A percentile compares a stretch with the other conserved stretches of the same genome.
phyloP scores from a whole-genome alignment of 2,329 filamentous ascomycete genomes.

The Domatiomyces catenatus region DNA sequence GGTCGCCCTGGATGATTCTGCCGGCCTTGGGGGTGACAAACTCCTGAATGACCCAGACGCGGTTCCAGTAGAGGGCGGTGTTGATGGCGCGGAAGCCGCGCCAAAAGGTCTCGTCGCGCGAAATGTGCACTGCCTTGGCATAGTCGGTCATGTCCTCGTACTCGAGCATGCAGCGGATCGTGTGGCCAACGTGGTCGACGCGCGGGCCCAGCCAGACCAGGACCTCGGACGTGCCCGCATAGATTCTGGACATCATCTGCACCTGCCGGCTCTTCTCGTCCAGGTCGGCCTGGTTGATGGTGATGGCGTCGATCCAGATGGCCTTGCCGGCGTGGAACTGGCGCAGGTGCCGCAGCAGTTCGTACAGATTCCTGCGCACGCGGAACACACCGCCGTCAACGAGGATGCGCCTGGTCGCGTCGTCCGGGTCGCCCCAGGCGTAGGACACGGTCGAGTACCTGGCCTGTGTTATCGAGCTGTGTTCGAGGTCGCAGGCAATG shows the following conservation, averaged over 20 bases:
- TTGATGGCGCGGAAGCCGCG: background rate
- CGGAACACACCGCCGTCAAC: conserved; percentile 2
- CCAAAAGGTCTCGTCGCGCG: background rate
- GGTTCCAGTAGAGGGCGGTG: background rate
- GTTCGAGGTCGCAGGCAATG: conserved; percentile 1
- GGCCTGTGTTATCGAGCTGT: background rate
- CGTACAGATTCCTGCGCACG: conserved; percentile 4
- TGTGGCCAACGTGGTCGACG: background rate
- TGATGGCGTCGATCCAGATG: conserved; percentile 1
- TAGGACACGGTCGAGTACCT: conserved; percentile 7
- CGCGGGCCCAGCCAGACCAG: conserved; percentile 9
- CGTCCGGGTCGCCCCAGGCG: conserved; percentile 2
- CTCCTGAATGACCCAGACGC: conserved; percentile 1
- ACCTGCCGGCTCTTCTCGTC: conserved; percentile 6
- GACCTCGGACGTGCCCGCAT: conserved; percentile 7
- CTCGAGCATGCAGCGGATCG: background rate
- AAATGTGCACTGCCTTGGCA: background rate
- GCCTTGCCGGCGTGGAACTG: background rate
- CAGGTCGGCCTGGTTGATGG: conserved; percentile 9
- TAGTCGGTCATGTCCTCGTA: background rate
- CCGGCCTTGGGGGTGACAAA: background rate
- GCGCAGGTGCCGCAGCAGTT: conserved; percentile 1
- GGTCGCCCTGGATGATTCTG: background rate
- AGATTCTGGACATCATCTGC: conserved; percentile 9
- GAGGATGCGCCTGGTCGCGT: background rate